Evolutionary conservation across 257 asterid species (phyloP), one percentile per base, ranked within the genome.

Genomic region (Penstemon barbatus): DNA sequence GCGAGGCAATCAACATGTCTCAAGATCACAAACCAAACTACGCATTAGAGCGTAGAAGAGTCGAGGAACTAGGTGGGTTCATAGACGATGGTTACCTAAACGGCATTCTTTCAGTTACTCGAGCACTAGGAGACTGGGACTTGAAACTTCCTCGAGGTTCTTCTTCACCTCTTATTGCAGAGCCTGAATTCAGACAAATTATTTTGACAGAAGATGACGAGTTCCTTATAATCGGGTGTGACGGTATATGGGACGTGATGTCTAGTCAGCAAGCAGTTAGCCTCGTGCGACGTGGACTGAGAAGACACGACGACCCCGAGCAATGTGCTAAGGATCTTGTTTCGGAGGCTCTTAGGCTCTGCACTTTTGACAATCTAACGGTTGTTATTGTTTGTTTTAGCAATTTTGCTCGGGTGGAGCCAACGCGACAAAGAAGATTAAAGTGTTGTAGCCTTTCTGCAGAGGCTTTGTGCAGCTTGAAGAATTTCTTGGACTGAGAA

Each of bases 91-190:
- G 92, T 12, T 90, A 88, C 61, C 89, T 90, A 45, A 88, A 90
- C 33, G 92, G 97, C 0, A 88, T 83, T 12, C 83, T 90, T 13
- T 88, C 96, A 0, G 87, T 90, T 19, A 83, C 96, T 6, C 80
- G 96, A 53, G 94, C 97, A 11, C 75, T 86, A 5, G 96, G 97
- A 8, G 97, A 90, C 77, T 90, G 97, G 97, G 96, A 90, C 84
- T 78, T 90, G 96, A 90, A 90, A 86, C 75, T 86, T 4, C 95
- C 97, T 0, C 77, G 85, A 19, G 96, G 89, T 5, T 85, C 93
- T 37, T 72, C 86, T 45, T 83, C 92, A 5, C 96, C 96, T 51
- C 96, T 90, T 49, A 90, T 77, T 3, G 94, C 96, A 53, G 97
- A 88, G 73, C 97, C 97, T 4, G 97, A 90, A 53, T 75, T 90